phyloP scores from a whole-genome alignment of 345 rosid genomes.

The Conringia planisiliqua region DNA sequence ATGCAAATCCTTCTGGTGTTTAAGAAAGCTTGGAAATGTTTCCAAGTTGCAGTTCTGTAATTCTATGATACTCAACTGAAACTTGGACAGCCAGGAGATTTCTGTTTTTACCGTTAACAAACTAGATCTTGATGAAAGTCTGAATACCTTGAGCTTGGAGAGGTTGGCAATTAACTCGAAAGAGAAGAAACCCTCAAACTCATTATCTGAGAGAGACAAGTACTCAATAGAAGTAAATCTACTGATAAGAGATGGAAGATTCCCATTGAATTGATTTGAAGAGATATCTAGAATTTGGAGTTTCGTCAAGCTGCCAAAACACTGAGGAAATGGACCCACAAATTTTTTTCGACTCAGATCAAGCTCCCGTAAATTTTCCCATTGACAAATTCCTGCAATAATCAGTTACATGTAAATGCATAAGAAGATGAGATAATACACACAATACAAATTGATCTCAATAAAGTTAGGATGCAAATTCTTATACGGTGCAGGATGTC shows the following conservation, averaged over 20 bases:
- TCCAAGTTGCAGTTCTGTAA: neutral
- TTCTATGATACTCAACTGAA: neutral
- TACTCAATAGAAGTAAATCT: neutral
- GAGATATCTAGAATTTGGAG: slow-evolving; percentile 23
- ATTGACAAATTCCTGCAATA: slow-evolving; percentile 8
- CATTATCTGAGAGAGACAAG: slow-evolving; percentile 1
- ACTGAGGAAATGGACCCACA: neutral
- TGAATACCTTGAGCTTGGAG: neutral
- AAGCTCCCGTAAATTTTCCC: neutral
- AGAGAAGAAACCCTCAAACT: neutral
- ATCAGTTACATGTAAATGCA: neutral
- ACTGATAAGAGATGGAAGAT: neutral
- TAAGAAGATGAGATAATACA: no score
- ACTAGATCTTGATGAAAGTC: neutral
- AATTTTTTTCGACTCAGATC: neutral
- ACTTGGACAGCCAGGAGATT: neutral
- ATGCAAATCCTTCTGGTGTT: no score
- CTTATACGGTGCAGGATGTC: no score
- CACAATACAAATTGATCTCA: no score
- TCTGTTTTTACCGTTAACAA: neutral
- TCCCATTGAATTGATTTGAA: neutral
- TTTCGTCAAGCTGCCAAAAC: neutral
- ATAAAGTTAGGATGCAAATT: no score
- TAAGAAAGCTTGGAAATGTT: neutral
- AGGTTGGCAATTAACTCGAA: neutral